Conservation (phyloP, 2,329 filamentous ascomycete species). For the Ceratocystis alfenasii region DNA sequence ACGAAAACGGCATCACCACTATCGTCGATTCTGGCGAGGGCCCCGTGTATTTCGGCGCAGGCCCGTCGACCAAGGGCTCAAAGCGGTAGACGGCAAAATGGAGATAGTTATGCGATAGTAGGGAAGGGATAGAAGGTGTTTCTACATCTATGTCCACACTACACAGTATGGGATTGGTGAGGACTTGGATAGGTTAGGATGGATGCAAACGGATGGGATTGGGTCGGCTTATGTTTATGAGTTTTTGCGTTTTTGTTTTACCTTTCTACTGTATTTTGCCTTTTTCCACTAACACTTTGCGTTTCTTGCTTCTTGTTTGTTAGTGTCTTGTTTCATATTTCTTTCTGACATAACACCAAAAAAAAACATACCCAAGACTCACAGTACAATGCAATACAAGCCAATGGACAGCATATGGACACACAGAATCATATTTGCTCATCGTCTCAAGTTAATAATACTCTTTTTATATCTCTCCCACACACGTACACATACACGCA, state of each 20-base stretch:
- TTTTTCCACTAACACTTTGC: not conserved
- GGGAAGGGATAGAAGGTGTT: not conserved
- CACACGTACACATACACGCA: not conserved
- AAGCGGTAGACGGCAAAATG: not conserved
- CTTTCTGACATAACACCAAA: not conserved
- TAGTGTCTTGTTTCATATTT: not conserved
- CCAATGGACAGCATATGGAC: too few species aligned
- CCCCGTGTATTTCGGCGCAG: slow-evolving; percentile 6
- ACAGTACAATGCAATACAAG: too few species aligned
- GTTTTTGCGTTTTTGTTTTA: not conserved
- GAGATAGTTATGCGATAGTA: not conserved
- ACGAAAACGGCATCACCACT: slow-evolving; percentile 7
- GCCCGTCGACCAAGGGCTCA: not conserved
- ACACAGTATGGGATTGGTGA: not conserved
- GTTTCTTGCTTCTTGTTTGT: not conserved
- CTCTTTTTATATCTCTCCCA: too few species aligned
- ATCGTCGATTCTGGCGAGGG: slow-evolving; percentile 2
- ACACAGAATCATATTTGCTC: too few species aligned
- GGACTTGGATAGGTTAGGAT: not conserved
- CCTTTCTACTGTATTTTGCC: too few species aligned
- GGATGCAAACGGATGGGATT: not conserved
- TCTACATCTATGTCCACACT: too few species aligned
- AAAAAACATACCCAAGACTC: not conserved
- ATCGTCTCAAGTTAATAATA: too few species aligned
- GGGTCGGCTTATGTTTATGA: not conserved